Evolutionary conservation across 164 flowering plant genomes (phyloP), one percentile per base, ranked within the genome.

Genomic region (Magnolia officinalis): DNA sequence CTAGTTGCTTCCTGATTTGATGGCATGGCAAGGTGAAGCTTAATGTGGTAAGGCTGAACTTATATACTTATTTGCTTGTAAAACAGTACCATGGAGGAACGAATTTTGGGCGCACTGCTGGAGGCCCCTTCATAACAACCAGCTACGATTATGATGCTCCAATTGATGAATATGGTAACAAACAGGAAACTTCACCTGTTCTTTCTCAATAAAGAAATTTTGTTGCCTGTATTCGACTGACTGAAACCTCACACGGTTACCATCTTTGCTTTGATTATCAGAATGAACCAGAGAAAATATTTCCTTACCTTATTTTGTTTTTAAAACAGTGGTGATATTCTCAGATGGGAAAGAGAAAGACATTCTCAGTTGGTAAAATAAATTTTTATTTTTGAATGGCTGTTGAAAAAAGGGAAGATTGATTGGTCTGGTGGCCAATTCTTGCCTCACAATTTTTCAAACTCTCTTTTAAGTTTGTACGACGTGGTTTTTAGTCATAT

Each of bases 141-240:
- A 96, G 97, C 80, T 96, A 96, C 77, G 99, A 96, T 77, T 96
- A 96, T 78, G 98, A 96, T 88, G 98, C 99, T 76, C 99, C 99
- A 16, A 82, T 96, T 70, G 99, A 96, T 87, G 99, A 96, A 87
- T 96, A 94, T 81, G 99, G 99, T 96, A 81, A 84, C 86, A 72
- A 64, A 76, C 1, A 23, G n/a, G 11, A 10, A n/a, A 3, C 5
- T 23, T 21, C 69, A 4, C 21, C 63, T 63, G 4, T 71, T 67
- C 19, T 73, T 58, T 72, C 20, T 70, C 24, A 1, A 49, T 11
- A 19, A 49, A 14, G 63, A 23, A 24, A 24, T 9, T 2, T 51
- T n/a, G 5, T 71, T 19, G 14, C 52, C 51, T 29, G 52, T 31
- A 26, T 26, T 66, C 26, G 8, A 55, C 61, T 8, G 61, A 55